A percentile compares a stretch with the other conserved stretches of the same genome.
Evolutionary conservation across 495 filamentous ascomycete genomes (phyloP).

Genomic region (Aspergillus nanangensis): DNA sequence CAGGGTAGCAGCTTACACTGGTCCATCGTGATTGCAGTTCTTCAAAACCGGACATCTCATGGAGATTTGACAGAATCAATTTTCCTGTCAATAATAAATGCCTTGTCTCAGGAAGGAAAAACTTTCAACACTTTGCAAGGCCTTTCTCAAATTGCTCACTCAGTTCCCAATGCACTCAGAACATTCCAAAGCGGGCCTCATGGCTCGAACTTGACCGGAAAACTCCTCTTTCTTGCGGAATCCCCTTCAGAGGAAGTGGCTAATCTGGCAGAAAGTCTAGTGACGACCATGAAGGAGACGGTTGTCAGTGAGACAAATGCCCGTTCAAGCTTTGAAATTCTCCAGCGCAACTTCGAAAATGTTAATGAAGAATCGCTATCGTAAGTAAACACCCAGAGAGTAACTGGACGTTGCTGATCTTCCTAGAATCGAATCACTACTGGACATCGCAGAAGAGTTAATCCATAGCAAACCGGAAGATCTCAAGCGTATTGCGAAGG

Average conservation of each 20-base stretch:
- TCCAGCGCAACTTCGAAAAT: slow-evolving; percentile 45
- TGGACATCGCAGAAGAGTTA: slow-evolving; percentile 48
- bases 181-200: slow-evolving; percentile 38
- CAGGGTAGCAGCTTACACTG: slow-evolving; percentile 36
- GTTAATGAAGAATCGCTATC: slow-evolving; percentile 51
- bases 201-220: slow-evolving; percentile 51
- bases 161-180: slow-evolving; percentile 29
- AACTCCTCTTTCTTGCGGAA: slow-evolving; percentile 54
- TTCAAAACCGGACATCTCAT: slow-evolving; percentile 40
- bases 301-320: slow-evolving; percentile 31
- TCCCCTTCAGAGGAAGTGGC: slow-evolving; percentile 51
- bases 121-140: slow-evolving; percentile 33
- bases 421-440: slow-evolving; percentile 48
- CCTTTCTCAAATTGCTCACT: slow-evolving; percentile 32
- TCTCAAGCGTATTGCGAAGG: slow-evolving; percentile 22
- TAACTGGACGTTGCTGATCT: slow-evolving; percentile 11
- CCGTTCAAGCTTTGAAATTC: slow-evolving; percentile 44
- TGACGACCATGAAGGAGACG: slow-evolving; percentile 33
- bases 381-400: slow-evolving; percentile 23
- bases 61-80: slow-evolving; percentile 38
- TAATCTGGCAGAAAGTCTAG: slow-evolving; percentile 42
- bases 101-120: slow-evolving; percentile 29
- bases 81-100: slow-evolving; percentile 33
- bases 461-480: slow-evolving; percentile 33
- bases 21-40: slow-evolving; percentile 41